Base-by-base conservation (phyloP, 257 asterid species). In the Coffea canephora region DNA sequence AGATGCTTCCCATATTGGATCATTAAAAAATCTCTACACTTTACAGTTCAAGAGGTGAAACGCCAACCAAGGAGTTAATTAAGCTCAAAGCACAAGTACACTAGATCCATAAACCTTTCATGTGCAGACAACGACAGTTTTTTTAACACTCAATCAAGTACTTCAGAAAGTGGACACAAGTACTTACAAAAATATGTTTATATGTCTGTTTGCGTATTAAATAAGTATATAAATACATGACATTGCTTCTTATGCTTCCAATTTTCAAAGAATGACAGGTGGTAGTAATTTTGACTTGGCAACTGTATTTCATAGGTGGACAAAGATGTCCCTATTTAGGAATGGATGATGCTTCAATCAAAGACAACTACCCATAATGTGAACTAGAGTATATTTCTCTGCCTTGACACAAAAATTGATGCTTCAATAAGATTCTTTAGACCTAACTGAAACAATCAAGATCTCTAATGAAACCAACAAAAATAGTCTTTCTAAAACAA, bases 241-340 rank as follows among this genome's bases (percentile, higher is more conserved):
- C 62, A 16, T 16, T 1, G 8, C 12, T 36, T 23, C 9, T 69
- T 67, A 67, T 34, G 43, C 72, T 13, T 36, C 72, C 23, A 67
- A 65, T 65, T 16, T 54, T 39, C 34, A 43, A 25, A n/a, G 27
- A 76, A 64, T 76, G 62, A 76, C 68, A 18, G 0, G 41, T 45
- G 5, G 13, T 73, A 49, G 45, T 11, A 45, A 62, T n/a, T 13
- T 43, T 25, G 39, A 43, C 62, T 64, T 23, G 39, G 72, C 64
- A 14, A 77, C 31, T 77, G 65, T 46, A 45, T 66, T 34, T 77
- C 69, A 27, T 65, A 15, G 36, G 48, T 23, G n/a, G 64, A 76
- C 39, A 66, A 76, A 45, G 36, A 27, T 25, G 77, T 74, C 67
- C 36, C 27, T 31, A 73, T 46, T 54, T 1, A 50, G 68, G 50